Evolutionary conservation across 257 asterid genomes (phyloP).

Genomic region (Nicotiana obtusifolia): DNA sequence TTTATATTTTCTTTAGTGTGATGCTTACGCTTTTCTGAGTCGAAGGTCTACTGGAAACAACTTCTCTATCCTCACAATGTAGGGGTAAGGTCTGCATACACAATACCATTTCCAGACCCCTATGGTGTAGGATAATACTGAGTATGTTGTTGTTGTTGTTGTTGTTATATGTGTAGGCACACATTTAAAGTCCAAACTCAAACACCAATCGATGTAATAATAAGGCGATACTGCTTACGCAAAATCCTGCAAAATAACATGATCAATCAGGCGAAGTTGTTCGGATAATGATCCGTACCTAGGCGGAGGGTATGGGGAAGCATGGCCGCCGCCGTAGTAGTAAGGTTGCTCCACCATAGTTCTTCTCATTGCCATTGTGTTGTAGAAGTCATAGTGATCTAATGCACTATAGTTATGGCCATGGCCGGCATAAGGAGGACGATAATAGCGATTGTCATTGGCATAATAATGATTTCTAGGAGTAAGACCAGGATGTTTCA

Average conservation of each 20-base stretch:
- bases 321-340: not conserved
- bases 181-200: no score
- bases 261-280: not conserved
- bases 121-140: no score
- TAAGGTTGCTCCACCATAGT: not conserved
- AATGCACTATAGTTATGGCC: not conserved
- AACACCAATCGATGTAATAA: not conserved
- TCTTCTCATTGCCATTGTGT: not conserved
- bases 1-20: no score
- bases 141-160: no score
- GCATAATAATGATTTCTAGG: not conserved
- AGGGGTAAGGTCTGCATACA: no score
- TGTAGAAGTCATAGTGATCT: not conserved
- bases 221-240: no score
- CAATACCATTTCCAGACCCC: no score
- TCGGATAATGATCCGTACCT: not conserved
- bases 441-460: not conserved
- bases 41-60: no score
- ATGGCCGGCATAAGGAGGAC: not conserved
- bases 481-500: not conserved
- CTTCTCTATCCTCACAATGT: no score
- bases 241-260: no score
- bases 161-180: no score
- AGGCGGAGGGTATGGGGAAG: not conserved
- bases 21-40: no score